Evolutionary conservation across 208 protist genomes (phyloP).

Genomic region (Jaenimonas drosophilae): DNA sequence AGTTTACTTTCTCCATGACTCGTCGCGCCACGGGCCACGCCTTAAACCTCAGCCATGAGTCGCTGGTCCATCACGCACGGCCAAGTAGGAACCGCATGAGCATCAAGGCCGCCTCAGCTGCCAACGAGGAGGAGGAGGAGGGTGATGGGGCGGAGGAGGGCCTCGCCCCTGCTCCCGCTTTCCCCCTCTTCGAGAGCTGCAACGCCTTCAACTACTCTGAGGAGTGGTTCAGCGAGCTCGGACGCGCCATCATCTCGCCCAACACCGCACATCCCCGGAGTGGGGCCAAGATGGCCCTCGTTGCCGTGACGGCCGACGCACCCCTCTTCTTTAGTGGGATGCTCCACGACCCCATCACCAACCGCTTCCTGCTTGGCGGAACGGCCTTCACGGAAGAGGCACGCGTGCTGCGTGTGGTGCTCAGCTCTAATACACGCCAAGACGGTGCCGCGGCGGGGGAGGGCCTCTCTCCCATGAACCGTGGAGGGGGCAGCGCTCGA

Average conservation of each 20-base stretch:
- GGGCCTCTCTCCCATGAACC: no score
- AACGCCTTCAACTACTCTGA: conserved; percentile 8
- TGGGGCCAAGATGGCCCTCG: conserved; percentile 4
- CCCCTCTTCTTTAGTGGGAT: conserved; percentile 45
- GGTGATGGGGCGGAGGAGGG: not conserved
- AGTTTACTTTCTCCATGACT: no score
- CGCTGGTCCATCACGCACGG: not conserved
- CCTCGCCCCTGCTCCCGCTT: not conserved
- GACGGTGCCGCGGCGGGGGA: no score
- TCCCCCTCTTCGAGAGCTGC: conserved; percentile 4
- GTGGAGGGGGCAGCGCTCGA: not conserved
- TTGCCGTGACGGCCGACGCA: conserved; percentile 37
- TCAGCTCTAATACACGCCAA: no score
- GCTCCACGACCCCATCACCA: conserved; percentile 41
- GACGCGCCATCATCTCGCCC: no score
- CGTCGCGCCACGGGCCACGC: no score
- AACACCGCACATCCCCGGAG: not conserved
- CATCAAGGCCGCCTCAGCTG: not conserved
- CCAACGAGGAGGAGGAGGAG: conserved; percentile 6
- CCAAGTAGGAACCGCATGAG: conserved; percentile 1
- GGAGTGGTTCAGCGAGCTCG: conserved; percentile 4
- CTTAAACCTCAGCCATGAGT: no score
- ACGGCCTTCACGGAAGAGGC: conserved; percentile 59
- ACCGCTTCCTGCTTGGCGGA: conserved; percentile 52
- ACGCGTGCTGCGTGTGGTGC: conserved; percentile 34